Evolutionary conservation across 257 asterid genomes (phyloP), one percentile per base, ranked within the genome.

Genomic region (Pogostemon cablin): DNA sequence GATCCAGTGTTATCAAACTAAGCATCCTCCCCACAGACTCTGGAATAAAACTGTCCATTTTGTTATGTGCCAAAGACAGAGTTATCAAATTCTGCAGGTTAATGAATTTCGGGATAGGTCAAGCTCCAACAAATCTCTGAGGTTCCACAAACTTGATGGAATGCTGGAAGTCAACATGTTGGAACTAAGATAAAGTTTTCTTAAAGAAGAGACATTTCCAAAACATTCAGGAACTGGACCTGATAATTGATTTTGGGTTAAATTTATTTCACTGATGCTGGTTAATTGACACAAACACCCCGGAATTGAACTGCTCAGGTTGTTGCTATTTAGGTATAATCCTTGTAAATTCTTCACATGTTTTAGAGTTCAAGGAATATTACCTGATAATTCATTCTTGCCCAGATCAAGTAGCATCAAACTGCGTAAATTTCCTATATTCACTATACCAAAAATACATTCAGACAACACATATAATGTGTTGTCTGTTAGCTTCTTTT

Each of bases 231-330:
- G 57, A 52, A 52, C 4, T 8, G 56, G 0, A 50, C 32, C 56
- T 2, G 56, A 50, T 0, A 50, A 11, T 50, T 50, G 56, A 25
- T 49, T 49, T 0, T 48, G 17, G 4, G 15, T 11, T 48, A 48
- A 48, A 11, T 48, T 0, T 11, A 48, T 11, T 3, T 0, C 4
- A 7, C 4, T 1, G 6, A 48, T 48, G 9, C 3, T 3, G 10
- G 10, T 5, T 5, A 64, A 32, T 44, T 25, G 17, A 46, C 69
- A 64, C 17, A 64, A 2, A 3, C 15, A 3, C 55, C 46, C 56
- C 5, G 42, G 69, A 32, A 64, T 32, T 42, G 42, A 1, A 20
- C 79, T 69, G 0, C n/a, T 67, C 34, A 74, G 32, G 6, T 49
- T 50, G 7, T 67, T 74, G 10, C 7, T 2, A 6, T 0, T 0